phyloP scores from a whole-genome alignment of 306 rosid genomes.

The Amphicarpaea edgeworthii region DNA sequence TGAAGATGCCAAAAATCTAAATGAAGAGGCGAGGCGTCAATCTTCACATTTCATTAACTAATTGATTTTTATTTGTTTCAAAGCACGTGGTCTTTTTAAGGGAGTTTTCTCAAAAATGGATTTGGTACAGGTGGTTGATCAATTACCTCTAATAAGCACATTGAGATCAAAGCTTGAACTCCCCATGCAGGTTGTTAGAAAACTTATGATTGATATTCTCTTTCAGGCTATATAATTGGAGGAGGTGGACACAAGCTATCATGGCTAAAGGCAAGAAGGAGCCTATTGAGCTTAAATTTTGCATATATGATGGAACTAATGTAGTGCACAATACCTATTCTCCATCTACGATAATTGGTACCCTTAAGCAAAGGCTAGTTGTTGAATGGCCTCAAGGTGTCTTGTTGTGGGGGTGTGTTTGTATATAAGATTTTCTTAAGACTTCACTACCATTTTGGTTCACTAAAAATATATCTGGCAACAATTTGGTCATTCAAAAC shows the following conservation, averaged over 20 bases:
- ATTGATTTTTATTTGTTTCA: too few species aligned
- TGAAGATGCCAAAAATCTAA: too few species aligned
- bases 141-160: too few species aligned
- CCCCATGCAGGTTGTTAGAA: too few species aligned
- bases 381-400: conserved; percentile 85
- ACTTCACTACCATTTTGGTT: not conserved
- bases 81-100: too few species aligned
- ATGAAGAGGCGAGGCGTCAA: too few species aligned
- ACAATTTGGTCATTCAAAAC: not conserved
- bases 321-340: conserved; percentile 63
- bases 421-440: not conserved
- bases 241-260: conserved; percentile 43
- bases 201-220: too few species aligned
- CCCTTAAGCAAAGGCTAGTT: conserved; percentile 72
- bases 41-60: too few species aligned
- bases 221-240: too few species aligned
- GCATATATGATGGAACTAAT: conserved; percentile 83
- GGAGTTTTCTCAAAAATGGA: too few species aligned
- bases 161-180: too few species aligned
- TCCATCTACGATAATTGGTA: conserved; percentile 57
- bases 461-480: not conserved
- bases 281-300: conserved; percentile 65
- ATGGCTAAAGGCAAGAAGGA: conserved; percentile 73
- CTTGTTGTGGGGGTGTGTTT: conserved; percentile 38
- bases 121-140: too few species aligned